These are phyloP conservation scores for Pseudogymnoascus sp. DNA, from an alignment of 2,329 filamentous ascomycete genomes.

Conservation along the genomic window DNA sequence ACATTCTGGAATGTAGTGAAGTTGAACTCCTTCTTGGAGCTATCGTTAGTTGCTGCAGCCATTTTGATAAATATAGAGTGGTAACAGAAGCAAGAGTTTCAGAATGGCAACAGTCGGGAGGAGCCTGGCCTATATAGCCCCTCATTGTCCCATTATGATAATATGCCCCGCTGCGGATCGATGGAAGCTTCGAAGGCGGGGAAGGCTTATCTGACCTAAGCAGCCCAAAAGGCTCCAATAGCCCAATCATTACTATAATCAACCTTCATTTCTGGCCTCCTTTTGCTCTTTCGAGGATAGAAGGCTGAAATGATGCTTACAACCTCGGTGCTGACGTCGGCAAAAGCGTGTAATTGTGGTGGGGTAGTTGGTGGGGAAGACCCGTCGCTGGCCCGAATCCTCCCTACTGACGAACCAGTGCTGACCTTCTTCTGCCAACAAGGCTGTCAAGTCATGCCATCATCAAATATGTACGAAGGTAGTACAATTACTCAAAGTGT, in stretches of 20 bases:
- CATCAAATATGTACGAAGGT: background rate
- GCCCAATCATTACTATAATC: background rate
- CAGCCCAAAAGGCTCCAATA: background rate
- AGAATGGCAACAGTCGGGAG: background rate
- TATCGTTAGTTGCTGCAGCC: background rate
- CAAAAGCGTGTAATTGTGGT: background rate
- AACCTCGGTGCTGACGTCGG: background rate
- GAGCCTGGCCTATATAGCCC: background rate
- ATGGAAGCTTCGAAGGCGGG: background rate
- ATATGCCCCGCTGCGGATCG: background rate
- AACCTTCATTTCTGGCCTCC: background rate
- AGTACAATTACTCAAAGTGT: background rate
- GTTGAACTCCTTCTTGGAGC: conserved; percentile 4
- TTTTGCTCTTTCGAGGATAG: background rate
- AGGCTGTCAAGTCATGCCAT: background rate
- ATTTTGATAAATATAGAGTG: background rate
- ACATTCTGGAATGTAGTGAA: conserved; percentile 15
- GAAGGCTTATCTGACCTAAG: background rate
- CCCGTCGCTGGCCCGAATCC: background rate
- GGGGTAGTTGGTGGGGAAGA: background rate
- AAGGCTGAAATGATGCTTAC: background rate
- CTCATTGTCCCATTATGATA: background rate
- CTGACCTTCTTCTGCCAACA: background rate
- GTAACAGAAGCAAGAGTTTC: background rate
- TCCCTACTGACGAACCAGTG: background rate